These are phyloP conservation scores for Phytophthora fragariaefolia DNA, from an alignment of 352 stramenopile species.

Conservation along the genomic window DNA sequence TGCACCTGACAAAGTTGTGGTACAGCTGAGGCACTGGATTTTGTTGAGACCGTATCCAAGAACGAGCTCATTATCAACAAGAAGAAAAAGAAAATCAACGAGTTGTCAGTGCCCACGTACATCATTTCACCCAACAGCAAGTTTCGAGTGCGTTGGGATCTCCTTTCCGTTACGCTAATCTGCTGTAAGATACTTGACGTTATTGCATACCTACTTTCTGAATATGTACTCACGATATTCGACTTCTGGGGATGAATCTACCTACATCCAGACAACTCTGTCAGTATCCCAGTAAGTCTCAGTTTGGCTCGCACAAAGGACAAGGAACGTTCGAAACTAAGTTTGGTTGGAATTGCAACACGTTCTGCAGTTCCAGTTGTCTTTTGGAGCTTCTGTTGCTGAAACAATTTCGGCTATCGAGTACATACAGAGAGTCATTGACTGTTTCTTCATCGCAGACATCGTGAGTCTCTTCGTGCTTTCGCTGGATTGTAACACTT, in stretches of 20 bases:
- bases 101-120: constrained; percentile 79
- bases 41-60: constrained; percentile 77
- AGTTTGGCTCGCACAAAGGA: not conserved
- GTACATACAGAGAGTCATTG: constrained; percentile 61
- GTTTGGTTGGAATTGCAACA: not conserved
- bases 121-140: constrained; percentile 80
- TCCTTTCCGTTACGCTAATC: constrained; percentile 74
- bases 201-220: not conserved
- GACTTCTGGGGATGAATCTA: no score
- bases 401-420: constrained; percentile 43
- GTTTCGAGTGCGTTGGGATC: constrained; percentile 80
- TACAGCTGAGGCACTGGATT: constrained; percentile 74
- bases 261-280: constrained; percentile 76
- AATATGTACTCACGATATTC: no score
- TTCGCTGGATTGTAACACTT: no score
- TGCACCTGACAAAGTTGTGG: constrained; percentile 13
- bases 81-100: constrained; percentile 83
- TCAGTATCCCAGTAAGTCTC: constrained; percentile 75
- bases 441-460: constrained; percentile 76
- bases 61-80: constrained; percentile 91
- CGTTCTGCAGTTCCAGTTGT: constrained; percentile 66
- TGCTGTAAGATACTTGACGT: constrained; percentile 49
- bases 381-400: constrained; percentile 47
- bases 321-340: not conserved
- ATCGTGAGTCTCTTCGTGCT: constrained; percentile 52